Evolutionary conservation across 305 asterid species (phyloP), one percentile per base, ranked within the genome.

Genomic region (Fraxinus greggii): DNA sequence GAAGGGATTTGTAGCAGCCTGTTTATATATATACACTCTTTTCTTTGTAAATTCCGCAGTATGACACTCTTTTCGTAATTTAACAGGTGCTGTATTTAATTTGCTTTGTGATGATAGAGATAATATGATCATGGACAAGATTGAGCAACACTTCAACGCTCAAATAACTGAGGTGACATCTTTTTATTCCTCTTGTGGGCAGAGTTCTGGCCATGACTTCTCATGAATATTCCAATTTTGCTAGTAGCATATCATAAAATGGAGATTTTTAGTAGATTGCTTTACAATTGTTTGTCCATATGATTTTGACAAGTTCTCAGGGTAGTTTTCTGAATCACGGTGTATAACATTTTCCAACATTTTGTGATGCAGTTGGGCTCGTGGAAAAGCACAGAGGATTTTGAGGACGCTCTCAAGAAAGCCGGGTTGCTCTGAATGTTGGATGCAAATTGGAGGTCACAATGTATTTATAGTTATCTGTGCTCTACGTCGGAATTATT

Each of bases 71-170:
- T 36, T 80, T 78, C 69, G 81, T 67, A 21, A 81, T 76, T 77
- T 36, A 78, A 45, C 90, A 95, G 98, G 99, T 83, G 99, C 98
- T 1, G 97, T 89, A 23, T 95, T 92, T 87, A 95, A 95, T 89
- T 86, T 95, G 86, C 85, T 94, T 12, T 88, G 90, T 72, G 54
- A 42, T 31, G 90, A 85, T 15, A 84, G 82, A 36, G 99, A 94
- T 69, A 86, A 84, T 54, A 54, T 70, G 80, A 31, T 91, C 31
- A 92, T 95, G 95, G 84, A 56, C 72, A 92, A 92, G 90, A 95
- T 95, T 72, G 97, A 92, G 93, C 82, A 38, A 51, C 83, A 95
- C 86, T 95, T 93, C 81, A 86, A 92, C 72, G 3, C 88, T 74
- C 86, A 76, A 56, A 80, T 87, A 79, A 73, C 82, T 1, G 97